Percentiles rank a stretch among this genome's conserved stretches.
Evolutionary conservation across 2,329 filamentous ascomycete species (phyloP).

Genomic region (Tolypocladium inflatum): DNA sequence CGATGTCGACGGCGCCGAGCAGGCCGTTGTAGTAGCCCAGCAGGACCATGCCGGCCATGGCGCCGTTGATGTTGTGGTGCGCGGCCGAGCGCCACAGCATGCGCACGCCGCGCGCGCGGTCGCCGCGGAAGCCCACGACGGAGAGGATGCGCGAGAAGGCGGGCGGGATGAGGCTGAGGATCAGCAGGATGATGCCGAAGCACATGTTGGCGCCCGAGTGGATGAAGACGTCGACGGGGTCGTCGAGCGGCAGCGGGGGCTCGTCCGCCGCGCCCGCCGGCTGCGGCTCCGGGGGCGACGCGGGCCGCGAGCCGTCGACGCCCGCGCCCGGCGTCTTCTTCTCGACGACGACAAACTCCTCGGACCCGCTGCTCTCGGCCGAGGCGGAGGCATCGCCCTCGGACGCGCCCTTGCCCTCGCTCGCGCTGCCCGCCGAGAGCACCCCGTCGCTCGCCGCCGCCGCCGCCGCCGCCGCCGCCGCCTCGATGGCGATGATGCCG

Average conservation of each 20-base stretch:
- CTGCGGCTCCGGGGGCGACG: slow-evolving; percentile 11
- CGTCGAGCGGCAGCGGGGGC: slow-evolving; percentile 53
- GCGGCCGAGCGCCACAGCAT: slow-evolving; percentile 88
- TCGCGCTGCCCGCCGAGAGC: not conserved
- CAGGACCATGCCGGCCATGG: slow-evolving; percentile 71
- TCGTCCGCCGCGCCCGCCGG: slow-evolving; percentile 34
- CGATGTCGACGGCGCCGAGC: slow-evolving; percentile 78
- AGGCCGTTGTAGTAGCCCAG: slow-evolving; percentile 85
- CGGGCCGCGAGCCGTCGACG: slow-evolving; percentile 1
- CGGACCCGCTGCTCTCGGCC: slow-evolving; percentile 10
- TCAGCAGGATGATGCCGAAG: slow-evolving; percentile 74
- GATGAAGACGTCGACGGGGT: slow-evolving; percentile 77
- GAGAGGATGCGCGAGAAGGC: slow-evolving; percentile 79
- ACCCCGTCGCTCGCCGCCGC: slow-evolving; percentile 25
- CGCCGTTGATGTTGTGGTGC: slow-evolving; percentile 86
- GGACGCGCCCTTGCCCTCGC: slow-evolving; percentile 6
- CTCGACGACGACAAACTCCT: slow-evolving; percentile 43
- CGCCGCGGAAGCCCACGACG: slow-evolving; percentile 84
- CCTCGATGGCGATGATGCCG: slow-evolving; percentile 66
- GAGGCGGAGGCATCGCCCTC: too few relatives aligned
- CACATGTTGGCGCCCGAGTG: slow-evolving; percentile 85
- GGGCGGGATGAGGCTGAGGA: slow-evolving; percentile 90
- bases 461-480: slow-evolving; percentile 27
- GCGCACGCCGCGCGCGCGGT: slow-evolving; percentile 69
- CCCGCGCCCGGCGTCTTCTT: slow-evolving; percentile 31